phyloP scores from a whole-genome alignment of 2,329 filamentous ascomycete genomes.

The Byssochlamys sp. region DNA sequence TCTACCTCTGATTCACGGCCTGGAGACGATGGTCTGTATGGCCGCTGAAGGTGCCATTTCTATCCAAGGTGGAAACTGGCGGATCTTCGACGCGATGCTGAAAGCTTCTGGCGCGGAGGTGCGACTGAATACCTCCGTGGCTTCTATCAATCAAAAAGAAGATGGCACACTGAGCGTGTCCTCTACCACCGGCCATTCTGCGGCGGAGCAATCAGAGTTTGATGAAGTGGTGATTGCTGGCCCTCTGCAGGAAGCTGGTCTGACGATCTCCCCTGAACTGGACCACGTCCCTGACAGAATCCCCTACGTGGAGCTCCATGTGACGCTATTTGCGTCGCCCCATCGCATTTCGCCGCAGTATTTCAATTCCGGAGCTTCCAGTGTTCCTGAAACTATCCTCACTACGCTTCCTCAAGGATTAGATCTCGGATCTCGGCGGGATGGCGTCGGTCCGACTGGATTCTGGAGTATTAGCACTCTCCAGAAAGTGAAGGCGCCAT shows the following conservation, averaged over 20 bases:
- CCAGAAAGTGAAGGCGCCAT: constrained; percentile 52
- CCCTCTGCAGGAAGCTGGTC: constrained; percentile 70
- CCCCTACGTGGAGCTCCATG: constrained; percentile 78
- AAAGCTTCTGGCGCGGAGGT: constrained; percentile 52
- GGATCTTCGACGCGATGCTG: constrained; percentile 79
- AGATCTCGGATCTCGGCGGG: constrained; percentile 23
- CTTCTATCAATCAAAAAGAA: constrained; percentile 41
- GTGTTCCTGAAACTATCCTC: constrained; percentile 64
- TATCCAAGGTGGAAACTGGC: constrained; percentile 81
- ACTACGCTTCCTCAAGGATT: constrained; percentile 63
- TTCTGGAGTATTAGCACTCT: constrained; percentile 84
- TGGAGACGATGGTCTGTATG: constrained; percentile 88
- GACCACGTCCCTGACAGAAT: constrained; percentile 58
- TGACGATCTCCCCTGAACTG: constrained; percentile 42
- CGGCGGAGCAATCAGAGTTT: constrained; percentile 38
- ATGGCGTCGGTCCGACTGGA: constrained; percentile 60
- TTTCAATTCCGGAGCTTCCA: constrained; percentile 54
- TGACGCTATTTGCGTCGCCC: constrained; percentile 77
- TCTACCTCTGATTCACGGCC: constrained; percentile 70
- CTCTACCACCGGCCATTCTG: constrained; percentile 15
- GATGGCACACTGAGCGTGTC: constrained; percentile 39
- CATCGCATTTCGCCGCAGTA: constrained; percentile 59
- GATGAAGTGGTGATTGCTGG: constrained; percentile 75
- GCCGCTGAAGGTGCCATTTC: constrained; percentile 73
- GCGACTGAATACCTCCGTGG: constrained; percentile 58